Evolutionary conservation across 805 yeast species (phyloP), one percentile per base, ranked within the genome.

Genomic region (Myxozyma vanderwaltii): DNA sequence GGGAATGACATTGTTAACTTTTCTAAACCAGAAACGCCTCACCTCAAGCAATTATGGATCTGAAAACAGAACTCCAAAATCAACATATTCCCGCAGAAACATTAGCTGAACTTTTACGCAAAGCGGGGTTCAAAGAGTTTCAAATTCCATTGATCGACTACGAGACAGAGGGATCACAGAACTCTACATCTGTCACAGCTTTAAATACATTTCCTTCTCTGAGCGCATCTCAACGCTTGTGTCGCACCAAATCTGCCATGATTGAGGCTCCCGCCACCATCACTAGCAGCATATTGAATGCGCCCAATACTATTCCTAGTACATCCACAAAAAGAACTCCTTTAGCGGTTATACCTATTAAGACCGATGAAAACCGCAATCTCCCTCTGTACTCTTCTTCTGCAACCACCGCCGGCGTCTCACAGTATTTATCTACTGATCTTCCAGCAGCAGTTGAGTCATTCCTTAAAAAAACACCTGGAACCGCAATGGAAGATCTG

Each of bases 401-500:
- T 10, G 10, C 33, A 29, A 8, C 17, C 39, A 15, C 23, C 24
- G 24, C 21, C 47, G 26, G 39, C 26, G 21, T 51, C 40, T n/a
- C 23, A 38, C 43, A 38, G 19, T 21, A 38, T 27, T 33, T 19
- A 15, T 12, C 46, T n/a, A 23, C 54, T n/a, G 23, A 43, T 17
- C n/a, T 40, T 26, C 24, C 54, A 15, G 47, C 39, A 24, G 23
- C 55, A 17, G 56, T 54, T 5, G 53, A 48, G n/a, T 24, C 24
- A 6, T 64, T 68, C 29, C 47, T 71, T 13, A 61, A 65, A 10
- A 45, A 59, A 3, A 58, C 69, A 27, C 65, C 71, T 4, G 71
- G 66, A 4, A 80, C 78, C 57, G 69, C 68, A 2, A 61, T 78
- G 29, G 87, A 83, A 52, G 61, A 69, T 3, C 49, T 80, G 2